Conservation (phyloP, 768 basidiomycete genomes). For the Pilatotrama ljubarskyi region DNA sequence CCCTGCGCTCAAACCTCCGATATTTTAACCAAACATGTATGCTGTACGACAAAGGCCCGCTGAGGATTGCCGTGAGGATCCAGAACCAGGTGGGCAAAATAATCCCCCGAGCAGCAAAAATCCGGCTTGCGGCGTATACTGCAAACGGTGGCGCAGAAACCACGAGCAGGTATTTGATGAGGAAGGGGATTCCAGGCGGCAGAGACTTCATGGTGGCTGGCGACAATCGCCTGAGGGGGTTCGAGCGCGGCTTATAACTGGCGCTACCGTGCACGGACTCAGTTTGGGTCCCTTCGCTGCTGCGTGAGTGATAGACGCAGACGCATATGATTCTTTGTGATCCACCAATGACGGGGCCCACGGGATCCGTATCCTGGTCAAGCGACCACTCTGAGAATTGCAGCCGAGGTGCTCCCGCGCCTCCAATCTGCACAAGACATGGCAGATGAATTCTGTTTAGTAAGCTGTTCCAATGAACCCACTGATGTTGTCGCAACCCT, state of each 20-base stretch:
- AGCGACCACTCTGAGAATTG: not conserved
- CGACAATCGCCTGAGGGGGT: not conserved
- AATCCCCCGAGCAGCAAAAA: not conserved
- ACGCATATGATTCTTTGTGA: not conserved
- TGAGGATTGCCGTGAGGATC: slow-evolving; percentile 1
- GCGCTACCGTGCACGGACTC: not conserved
- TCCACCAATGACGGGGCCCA: not conserved
- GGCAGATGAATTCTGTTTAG: too few relatives aligned
- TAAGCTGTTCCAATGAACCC: too few relatives aligned
- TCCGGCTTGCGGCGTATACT: slow-evolving; percentile 1
- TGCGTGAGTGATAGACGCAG: not conserved
- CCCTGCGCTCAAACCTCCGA: slow-evolving; percentile 3
- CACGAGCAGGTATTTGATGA: slow-evolving; percentile 11
- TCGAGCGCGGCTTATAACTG: not conserved
- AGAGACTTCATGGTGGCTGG: slow-evolving; percentile 13
- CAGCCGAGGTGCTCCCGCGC: not conserved
- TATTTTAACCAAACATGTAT: slow-evolving; percentile 5
- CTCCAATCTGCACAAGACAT: not conserved
- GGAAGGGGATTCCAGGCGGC: slow-evolving; percentile 15
- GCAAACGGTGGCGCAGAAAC: slow-evolving; percentile 2
- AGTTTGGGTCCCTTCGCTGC: too few relatives aligned
- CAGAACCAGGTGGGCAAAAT: slow-evolving; percentile 16
- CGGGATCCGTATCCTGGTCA: not conserved
- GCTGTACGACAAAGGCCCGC: slow-evolving; percentile 11
- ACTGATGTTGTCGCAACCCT: too few relatives aligned